Evolutionary conservation across 805 yeast genomes (phyloP), one percentile per base, ranked within the genome.

Genomic region (Jamesozyma spencerorum): DNA sequence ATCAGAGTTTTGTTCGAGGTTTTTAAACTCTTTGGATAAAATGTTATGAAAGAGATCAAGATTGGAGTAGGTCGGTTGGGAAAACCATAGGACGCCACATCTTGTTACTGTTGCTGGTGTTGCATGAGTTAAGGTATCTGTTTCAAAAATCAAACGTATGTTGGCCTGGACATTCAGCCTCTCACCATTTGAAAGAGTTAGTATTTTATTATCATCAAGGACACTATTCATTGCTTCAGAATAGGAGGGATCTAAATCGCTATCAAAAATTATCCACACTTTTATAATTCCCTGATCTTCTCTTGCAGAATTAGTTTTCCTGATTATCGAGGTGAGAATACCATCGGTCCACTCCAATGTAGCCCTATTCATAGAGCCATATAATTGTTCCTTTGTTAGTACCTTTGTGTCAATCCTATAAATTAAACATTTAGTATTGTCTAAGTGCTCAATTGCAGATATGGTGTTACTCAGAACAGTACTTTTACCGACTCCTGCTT

Each of bases 291-390:
- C 72, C 6, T 34, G 18, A 13, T 39, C 44, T 4, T 33, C 15
- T 5, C 34, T 7, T 17, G 43, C 47, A 2, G 58, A 59, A 20
- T 55, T 56, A 0, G 81, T 70, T 38, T 65, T 68, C 46, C 97
- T 65, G 33, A 90, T 51, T 6, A 81, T 69, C 8, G 74, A 58
- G 0, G 95, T 84, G 38, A 88, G 71, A 8, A 88, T 54, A 5
- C 97, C 97, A 61, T 90, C 97, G 1, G 72, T 74, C 97, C 97
- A 90, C 39, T 90, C 97, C 24, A 95, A 64, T 0, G 97, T 87
- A 0, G 85, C 70, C 1, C 71, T 60, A 48, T 88, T 94, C 28
- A 88, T 57, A 2, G 61, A 49, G 1, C 97, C 97, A 55, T 73
- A 85, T 2, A 90, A 60, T 0, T 68, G 64, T 3, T 70, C 75